These are phyloP conservation scores for Teunomyces funiuensis DNA, from an alignment of 805 yeast species.

Conservation along the genomic window DNA sequence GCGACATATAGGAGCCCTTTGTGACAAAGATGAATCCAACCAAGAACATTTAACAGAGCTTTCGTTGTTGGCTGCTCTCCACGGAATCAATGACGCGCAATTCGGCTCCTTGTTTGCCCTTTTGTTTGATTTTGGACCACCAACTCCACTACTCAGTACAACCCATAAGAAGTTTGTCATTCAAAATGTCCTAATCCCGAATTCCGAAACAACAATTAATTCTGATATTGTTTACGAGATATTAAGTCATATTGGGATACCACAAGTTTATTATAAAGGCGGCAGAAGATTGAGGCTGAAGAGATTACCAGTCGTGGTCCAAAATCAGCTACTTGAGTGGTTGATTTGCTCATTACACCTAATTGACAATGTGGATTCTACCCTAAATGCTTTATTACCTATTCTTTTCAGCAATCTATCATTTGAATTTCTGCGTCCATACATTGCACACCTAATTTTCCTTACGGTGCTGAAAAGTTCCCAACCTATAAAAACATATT, in stretches of 20 bases:
- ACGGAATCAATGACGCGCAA: slow-evolving; percentile 3
- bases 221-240: slow-evolving; percentile 9
- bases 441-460: slow-evolving; percentile 12
- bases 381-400: slow-evolving; percentile 9
- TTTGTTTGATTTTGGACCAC: not conserved
- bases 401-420: slow-evolving; percentile 12
- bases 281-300: slow-evolving; percentile 8
- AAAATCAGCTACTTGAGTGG: slow-evolving; percentile 14
- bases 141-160: not conserved
- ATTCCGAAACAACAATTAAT: not conserved
- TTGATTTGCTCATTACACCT: slow-evolving; percentile 9
- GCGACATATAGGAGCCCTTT: slow-evolving; percentile 3
- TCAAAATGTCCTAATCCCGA: slow-evolving; percentile 6
- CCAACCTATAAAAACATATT: slow-evolving; percentile 6
- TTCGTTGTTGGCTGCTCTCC: not conserved
- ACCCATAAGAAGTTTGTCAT: slow-evolving; percentile 5
- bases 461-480: slow-evolving; percentile 6
- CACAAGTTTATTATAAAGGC: slow-evolving; percentile 9
- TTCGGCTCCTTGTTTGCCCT: slow-evolving; percentile 4
- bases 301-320: slow-evolving; percentile 3
- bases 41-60: not conserved
- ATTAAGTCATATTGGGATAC: slow-evolving; percentile 12
- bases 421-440: slow-evolving; percentile 14
- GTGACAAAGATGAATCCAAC: slow-evolving; percentile 1
- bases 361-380: slow-evolving; percentile 4